Conservation (phyloP, 768 basidiomycete genomes). For the Suillus luteus region DNA sequence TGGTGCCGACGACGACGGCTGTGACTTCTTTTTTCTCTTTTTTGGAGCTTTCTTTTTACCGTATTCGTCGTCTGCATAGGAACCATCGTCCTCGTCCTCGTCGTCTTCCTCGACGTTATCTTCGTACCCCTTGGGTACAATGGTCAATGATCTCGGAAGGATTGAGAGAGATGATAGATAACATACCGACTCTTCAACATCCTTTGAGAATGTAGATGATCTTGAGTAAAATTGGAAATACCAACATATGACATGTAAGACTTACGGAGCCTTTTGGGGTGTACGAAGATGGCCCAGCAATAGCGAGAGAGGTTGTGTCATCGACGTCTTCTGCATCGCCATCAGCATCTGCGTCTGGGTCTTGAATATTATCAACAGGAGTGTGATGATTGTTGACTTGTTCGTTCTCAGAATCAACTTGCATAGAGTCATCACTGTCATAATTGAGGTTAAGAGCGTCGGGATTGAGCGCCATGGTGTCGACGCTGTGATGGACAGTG, state of each 20-base stretch:
- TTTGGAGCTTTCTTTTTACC: slow-evolving; percentile 66
- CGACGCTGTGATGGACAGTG: slow-evolving; percentile 21
- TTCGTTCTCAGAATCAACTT: slow-evolving; percentile 65
- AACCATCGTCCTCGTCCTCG: slow-evolving; percentile 68
- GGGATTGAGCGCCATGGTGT: slow-evolving; percentile 37
- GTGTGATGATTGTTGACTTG: slow-evolving; percentile 16
- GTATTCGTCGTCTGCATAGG: slow-evolving; percentile 79
- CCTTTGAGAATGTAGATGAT: slow-evolving; percentile 19
- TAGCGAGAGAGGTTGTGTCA: slow-evolving; percentile 37
- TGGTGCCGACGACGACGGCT: slow-evolving; percentile 43
- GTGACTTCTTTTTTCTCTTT: slow-evolving; percentile 62
- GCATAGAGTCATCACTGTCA: slow-evolving; percentile 61
- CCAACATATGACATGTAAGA: slow-evolving; percentile 23
- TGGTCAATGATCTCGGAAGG: slow-evolving; percentile 28
- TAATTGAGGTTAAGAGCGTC: slow-evolving; percentile 57
- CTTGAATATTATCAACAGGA: slow-evolving; percentile 40
- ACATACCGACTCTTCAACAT: slow-evolving; percentile 35
- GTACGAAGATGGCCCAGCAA: slow-evolving; percentile 44
- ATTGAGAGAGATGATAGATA: slow-evolving; percentile 19
- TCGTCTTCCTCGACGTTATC: slow-evolving; percentile 47
- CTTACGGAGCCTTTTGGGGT: slow-evolving; percentile 64
- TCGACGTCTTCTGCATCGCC: slow-evolving; percentile 45
- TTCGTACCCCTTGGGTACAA: slow-evolving; percentile 62
- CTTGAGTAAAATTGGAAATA: slow-evolving; percentile 9
- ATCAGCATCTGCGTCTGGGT: slow-evolving; percentile 45